phyloP scores from a whole-genome alignment of 257 asterid genomes.

The Lantana camara region DNA sequence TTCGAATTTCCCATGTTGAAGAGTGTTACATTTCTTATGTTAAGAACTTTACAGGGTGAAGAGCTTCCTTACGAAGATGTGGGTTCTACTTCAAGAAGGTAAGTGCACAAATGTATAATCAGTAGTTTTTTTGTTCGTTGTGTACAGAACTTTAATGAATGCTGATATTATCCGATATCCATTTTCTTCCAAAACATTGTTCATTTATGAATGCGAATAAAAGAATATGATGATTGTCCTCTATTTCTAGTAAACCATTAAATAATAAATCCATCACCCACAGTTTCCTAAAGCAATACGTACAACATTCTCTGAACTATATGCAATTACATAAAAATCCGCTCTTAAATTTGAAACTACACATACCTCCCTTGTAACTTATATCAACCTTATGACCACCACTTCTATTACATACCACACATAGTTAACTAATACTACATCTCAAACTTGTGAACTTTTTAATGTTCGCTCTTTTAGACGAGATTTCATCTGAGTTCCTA shows the following conservation, averaged over 20 bases:
- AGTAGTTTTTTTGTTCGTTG: not conserved
- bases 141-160: no score
- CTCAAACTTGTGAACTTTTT: no score
- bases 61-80: not conserved
- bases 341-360: no score
- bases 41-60: not conserved
- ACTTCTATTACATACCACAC: no score
- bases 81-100: not conserved
- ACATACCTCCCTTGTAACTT: no score
- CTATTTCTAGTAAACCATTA: not conserved
- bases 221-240: not conserved
- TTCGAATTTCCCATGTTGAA: not conserved
- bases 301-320: no score
- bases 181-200: not conserved
- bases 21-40: not conserved
- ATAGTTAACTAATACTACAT: no score
- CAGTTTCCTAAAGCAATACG: not conserved
- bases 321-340: no score
- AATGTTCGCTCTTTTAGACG: no score
- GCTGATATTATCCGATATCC: not conserved
- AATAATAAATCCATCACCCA: not conserved
- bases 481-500: no score
- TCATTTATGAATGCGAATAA: not conserved
- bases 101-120: not conserved
- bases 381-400: no score